Base-by-base conservation (phyloP, 1,284 basidiomycete species). In the Irpex lacteus region DNA sequence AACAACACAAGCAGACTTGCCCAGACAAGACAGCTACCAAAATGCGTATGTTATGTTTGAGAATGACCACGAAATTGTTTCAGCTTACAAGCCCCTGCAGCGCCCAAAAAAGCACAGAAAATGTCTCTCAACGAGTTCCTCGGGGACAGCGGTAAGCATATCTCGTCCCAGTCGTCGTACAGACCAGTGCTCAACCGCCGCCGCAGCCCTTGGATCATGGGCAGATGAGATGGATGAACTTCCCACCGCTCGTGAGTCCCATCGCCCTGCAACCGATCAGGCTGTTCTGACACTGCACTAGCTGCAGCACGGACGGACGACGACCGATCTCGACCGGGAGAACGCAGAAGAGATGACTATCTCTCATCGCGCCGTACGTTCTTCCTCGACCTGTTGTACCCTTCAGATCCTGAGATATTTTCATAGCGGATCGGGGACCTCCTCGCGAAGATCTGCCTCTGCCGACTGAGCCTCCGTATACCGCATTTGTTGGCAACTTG, bases 151-250 rank as follows among this genome's bases (percentile, higher is more conserved):
- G 75, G 94, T 94, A 70, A 76, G 90, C 79, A 67, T 60, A 54
- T 49, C 40, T 37, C 40, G 40, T 52, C 64, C 64, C 60, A 60
- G 67, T 68, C 52, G 58, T 52, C 63, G 66, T 58, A 47, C 26
- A 13, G 54, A 56, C 67, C 90, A 89, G 84, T 61, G 37, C 32
- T 54, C 6, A 47, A 26, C 15, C 3, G 47, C n/a, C 19, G 18
- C 13, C 40, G 47, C 67, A 94, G 92, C 87, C 65, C 79, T 92
- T 62, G 94, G 94, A 73, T 95, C 93, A 73, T 98, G 95, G 95
- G 95, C 96, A n/a, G 95, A 97, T 75, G 95, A 97, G 77, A 95
- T 96, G 92, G 95, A 96, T 67, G 73, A 84, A 52, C 83, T 98
- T 65, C 95, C 95, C 26, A 90, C 87, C 70, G 95, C 94, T 73